Percentiles rank a stretch among this genome's conserved stretches.
Evolutionary conservation across 2,329 filamentous ascomycete species (phyloP).

Genomic region (Fonsecaea monophora): DNA sequence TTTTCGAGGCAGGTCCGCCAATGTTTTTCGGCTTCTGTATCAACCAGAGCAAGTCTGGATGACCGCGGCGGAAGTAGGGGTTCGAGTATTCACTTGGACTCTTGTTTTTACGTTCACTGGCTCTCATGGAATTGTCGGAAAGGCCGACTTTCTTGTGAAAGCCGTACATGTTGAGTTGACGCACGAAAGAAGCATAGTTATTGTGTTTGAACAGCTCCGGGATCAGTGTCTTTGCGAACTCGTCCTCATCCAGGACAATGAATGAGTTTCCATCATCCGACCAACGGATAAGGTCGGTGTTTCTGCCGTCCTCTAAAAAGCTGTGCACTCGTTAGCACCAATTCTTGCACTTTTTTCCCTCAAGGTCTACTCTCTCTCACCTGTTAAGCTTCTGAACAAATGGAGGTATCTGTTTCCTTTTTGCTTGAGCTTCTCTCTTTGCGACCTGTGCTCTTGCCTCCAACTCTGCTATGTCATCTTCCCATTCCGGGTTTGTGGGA

Average conservation of each 20-base stretch:
- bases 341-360: background rate
- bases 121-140: conserved; percentile 96
- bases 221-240: conserved; percentile 75
- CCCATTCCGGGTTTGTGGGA: conserved; percentile 52
- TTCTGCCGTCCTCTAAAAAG: conserved; percentile 90
- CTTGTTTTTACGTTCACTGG: conserved; percentile 96
- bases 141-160: conserved; percentile 78
- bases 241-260: conserved; percentile 94
- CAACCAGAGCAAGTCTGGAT: conserved; percentile 91
- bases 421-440: conserved; percentile 85
- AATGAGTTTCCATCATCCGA: conserved; percentile 96
- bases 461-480: conserved; percentile 75
- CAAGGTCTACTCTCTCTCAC: conserved; percentile 59
- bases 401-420: conserved; percentile 93
- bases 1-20: conserved; percentile 59
- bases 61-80: conserved; percentile 90
- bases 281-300: conserved; percentile 95
- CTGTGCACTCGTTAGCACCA: conserved; percentile 55
- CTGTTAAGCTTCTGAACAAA: conserved; percentile 99
- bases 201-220: conserved; percentile 80
- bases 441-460: conserved; percentile 80
- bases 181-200: conserved; percentile 78
- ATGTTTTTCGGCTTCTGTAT: conserved; percentile 93
- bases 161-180: conserved; percentile 72
- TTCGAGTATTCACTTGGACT: conserved; percentile 98